Evolutionary conservation across 164 flowering plant species (phyloP).

Genomic region (Berberis thunbergii): DNA sequence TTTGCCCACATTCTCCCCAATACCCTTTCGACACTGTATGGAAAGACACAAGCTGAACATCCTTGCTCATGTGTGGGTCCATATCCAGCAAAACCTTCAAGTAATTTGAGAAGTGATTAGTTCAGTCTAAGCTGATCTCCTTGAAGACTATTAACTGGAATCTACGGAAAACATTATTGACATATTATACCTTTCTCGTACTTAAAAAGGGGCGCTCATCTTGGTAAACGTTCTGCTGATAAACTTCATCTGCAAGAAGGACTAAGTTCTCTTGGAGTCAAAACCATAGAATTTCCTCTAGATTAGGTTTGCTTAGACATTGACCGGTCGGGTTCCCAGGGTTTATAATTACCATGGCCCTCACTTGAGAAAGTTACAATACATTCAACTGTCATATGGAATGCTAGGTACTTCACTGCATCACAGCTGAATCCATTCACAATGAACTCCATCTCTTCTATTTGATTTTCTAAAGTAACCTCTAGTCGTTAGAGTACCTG

Average conservation of each 20-base stretch:
- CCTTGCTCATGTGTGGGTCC: constrained; percentile 85
- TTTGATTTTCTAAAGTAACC: too few relatives aligned
- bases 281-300: constrained; percentile 58
- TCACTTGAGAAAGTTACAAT: constrained; percentile 41
- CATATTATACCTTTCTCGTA: constrained; percentile 64
- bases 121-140: constrained; percentile 1
- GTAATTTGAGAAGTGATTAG: background rate
- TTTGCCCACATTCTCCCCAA: constrained; percentile 98
- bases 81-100: constrained; percentile 76
- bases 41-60: constrained; percentile 84
- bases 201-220: constrained; percentile 91
- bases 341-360: constrained; percentile 98
- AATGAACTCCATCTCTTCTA: too few relatives aligned
- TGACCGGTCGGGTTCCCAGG: constrained; percentile 99
- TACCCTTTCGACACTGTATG: constrained; percentile 99
- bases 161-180: background rate
- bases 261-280: constrained; percentile 69
- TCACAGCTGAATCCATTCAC: too few relatives aligned
- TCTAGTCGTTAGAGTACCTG: too few relatives aligned
- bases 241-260: constrained; percentile 93
- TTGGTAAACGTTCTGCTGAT: constrained; percentile 96
- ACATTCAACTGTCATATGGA: background rate
- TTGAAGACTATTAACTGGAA: background rate
- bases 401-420: too few relatives aligned
- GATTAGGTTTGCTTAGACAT: constrained; percentile 80